Conservation (phyloP, 768 basidiomycete genomes). For the Artomyces pyxidatus region DNA sequence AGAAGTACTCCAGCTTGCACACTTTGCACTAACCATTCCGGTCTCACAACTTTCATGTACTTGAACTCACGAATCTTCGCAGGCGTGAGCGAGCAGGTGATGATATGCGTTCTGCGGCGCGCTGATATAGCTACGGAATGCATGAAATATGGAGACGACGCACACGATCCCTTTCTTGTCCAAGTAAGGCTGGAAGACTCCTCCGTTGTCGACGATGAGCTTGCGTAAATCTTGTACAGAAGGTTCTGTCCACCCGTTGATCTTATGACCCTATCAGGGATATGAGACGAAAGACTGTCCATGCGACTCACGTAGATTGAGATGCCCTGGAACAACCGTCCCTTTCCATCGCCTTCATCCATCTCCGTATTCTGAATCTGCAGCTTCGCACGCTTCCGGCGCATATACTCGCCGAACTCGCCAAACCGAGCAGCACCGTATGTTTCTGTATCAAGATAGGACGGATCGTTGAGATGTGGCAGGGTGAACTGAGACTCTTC, state of each 20-base stretch:
- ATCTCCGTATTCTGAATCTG: constrained; percentile 64
- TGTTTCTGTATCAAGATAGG: constrained; percentile 24
- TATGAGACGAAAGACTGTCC: neutral
- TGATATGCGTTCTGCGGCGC: constrained; percentile 68
- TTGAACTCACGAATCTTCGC: constrained; percentile 85
- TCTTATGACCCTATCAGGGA: constrained; percentile 33
- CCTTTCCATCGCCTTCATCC: constrained; percentile 21
- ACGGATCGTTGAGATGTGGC: neutral
- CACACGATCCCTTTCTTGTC: constrained; percentile 71
- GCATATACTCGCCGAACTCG: constrained; percentile 83
- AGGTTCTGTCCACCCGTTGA: constrained; percentile 85
- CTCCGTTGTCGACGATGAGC: constrained; percentile 78
- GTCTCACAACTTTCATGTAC: constrained; percentile 82
- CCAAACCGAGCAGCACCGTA: constrained; percentile 82
- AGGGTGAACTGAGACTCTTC: neutral
- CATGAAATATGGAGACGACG: constrained; percentile 21
- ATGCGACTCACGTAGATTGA: constrained; percentile 66
- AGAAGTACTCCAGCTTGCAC: constrained; percentile 57
- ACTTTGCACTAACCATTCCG: constrained; percentile 85
- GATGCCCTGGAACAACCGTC: constrained; percentile 62
- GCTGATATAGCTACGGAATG: neutral
- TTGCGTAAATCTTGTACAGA: constrained; percentile 78
- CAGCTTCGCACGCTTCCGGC: constrained; percentile 82
- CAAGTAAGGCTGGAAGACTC: constrained; percentile 76
- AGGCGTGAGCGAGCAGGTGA: constrained; percentile 86